phyloP scores from a whole-genome alignment of 805 yeast species.

The Suhomyces vadensis region DNA sequence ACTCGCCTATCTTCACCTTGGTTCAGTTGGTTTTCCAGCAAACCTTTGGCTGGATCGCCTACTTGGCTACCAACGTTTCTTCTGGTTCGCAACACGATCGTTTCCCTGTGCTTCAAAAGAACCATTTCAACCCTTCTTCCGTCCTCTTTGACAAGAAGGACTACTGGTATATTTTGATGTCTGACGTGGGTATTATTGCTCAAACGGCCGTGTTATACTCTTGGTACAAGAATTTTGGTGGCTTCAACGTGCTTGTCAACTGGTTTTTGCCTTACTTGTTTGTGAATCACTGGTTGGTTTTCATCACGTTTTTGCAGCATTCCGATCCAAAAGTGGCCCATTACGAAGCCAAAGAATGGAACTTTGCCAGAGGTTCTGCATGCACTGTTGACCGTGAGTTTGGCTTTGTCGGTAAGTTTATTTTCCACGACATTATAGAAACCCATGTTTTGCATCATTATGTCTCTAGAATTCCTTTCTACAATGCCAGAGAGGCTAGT shows the following conservation, averaged over 20 bases:
- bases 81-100: slow-evolving; percentile 53
- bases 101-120: slow-evolving; percentile 41
- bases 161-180: slow-evolving; percentile 54
- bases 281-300: slow-evolving; percentile 67
- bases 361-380: slow-evolving; percentile 66
- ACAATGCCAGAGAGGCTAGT: slow-evolving; percentile 54
- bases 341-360: slow-evolving; percentile 57
- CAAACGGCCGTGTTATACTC: slow-evolving; percentile 48
- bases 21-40: slow-evolving; percentile 51
- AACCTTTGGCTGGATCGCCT: slow-evolving; percentile 53
- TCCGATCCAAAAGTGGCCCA: slow-evolving; percentile 62
- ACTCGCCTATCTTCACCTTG: slow-evolving; percentile 53
- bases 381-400: slow-evolving; percentile 63
- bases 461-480: slow-evolving; percentile 56
- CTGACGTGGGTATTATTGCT: slow-evolving; percentile 55
- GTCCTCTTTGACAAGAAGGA: slow-evolving; percentile 56
- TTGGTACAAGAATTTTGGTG: slow-evolving; percentile 51
- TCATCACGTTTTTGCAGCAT: slow-evolving; percentile 63
- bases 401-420: slow-evolving; percentile 57
- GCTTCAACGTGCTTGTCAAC: slow-evolving; percentile 51
- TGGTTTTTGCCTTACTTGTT: slow-evolving; percentile 61
- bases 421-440: slow-evolving; percentile 60
- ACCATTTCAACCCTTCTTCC: slow-evolving; percentile 57
- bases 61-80: slow-evolving; percentile 50
- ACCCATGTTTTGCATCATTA: slow-evolving; percentile 60